Evolutionary conservation across 1,284 basidiomycete species (phyloP).

Genomic region (Trametes hirsuta): DNA sequence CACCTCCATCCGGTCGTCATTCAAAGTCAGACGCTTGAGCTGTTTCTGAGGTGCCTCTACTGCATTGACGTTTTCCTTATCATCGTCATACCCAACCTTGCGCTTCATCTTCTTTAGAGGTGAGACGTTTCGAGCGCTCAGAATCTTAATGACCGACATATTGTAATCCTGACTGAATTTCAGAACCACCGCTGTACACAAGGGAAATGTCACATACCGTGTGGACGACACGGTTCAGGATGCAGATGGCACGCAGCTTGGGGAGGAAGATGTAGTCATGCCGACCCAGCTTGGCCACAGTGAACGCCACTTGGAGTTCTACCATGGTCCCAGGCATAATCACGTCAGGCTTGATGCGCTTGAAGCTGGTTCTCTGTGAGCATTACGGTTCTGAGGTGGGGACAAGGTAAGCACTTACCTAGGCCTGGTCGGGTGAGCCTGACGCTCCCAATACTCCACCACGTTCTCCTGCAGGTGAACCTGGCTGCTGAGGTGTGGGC

Average conservation of each 20-base stretch:
- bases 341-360: background rate
- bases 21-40: background rate
- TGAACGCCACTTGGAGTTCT: background rate
- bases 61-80: background rate
- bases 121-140: background rate
- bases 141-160: background rate
- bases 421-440: background rate
- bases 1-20: background rate
- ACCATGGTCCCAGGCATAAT: background rate
- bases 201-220: too few species aligned
- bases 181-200: too few species aligned
- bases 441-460: background rate
- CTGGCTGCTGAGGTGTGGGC: background rate
- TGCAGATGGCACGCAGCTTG: too few species aligned
- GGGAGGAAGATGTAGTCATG: background rate
- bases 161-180: background rate
- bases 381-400: too few species aligned
- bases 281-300: background rate
- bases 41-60: background rate
- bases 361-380: background rate
- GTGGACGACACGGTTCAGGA: too few species aligned
- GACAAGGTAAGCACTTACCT: background rate
- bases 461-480: background rate
- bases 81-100: background rate
- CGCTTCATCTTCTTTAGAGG: background rate